A percentile compares a stretch with the other conserved stretches of the same genome.
phyloP scores from a whole-genome alignment of 257 asterid genomes.

The Knoxia roxburghii region DNA sequence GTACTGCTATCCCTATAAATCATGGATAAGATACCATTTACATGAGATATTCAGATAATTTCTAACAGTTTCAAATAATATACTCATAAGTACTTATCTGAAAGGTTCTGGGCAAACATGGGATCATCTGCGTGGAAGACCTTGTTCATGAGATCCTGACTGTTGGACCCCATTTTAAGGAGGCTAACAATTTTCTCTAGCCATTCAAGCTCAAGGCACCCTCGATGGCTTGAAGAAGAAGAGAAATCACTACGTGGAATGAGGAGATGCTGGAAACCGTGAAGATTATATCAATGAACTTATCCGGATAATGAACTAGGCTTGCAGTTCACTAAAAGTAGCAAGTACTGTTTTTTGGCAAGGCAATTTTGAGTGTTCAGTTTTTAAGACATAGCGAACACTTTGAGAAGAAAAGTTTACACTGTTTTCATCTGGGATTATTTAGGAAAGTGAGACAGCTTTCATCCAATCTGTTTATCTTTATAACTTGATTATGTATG shows the following conservation, averaged over 20 bases:
- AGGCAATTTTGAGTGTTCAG: background rate
- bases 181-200: constrained; percentile 64
- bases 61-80: background rate
- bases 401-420: constrained; percentile 2
- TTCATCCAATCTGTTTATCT: background rate
- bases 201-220: constrained; percentile 66
- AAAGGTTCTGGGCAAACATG: constrained; percentile 47
- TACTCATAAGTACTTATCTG: background rate
- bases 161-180: constrained; percentile 57
- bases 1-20: no score
- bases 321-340: background rate
- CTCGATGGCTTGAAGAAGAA: constrained; percentile 61
- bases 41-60: no score
- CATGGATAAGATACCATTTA: no score
- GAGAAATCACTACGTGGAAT: constrained; percentile 65
- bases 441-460: no score
- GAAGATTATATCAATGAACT: constrained; percentile 56
- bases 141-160: constrained; percentile 57
- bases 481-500: background rate
- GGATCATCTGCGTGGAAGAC: constrained; percentile 51
- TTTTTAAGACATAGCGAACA: background rate
- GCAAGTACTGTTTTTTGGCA: background rate
- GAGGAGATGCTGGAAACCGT: constrained; percentile 64
- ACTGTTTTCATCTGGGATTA: background rate
- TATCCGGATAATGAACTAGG: constrained; percentile 56